These are phyloP conservation scores for Populus simonii DNA, from an alignment of 345 rosid genomes.

Conservation along the genomic window DNA sequence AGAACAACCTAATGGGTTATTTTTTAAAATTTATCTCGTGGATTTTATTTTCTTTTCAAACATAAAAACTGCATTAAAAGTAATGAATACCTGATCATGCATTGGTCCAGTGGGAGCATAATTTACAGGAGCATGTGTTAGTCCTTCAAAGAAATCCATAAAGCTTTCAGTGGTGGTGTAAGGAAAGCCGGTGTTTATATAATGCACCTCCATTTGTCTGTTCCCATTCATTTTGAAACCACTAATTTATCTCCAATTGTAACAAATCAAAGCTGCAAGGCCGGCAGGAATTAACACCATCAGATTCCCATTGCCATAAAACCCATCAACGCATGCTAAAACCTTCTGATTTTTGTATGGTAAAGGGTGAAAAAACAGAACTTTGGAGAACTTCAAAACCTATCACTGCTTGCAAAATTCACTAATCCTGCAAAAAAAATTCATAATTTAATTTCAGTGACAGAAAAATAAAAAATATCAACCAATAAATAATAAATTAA, in stretches of 20 bases:
- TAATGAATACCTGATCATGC: slow-evolving; percentile 47
- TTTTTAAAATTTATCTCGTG: background rate
- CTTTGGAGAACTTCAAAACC: background rate
- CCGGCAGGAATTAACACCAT: background rate
- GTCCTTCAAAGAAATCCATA: slow-evolving; percentile 60
- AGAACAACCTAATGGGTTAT: slow-evolving; percentile 15
- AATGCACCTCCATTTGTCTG: slow-evolving; percentile 56
- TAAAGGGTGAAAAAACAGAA: background rate
- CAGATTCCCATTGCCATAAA: background rate
- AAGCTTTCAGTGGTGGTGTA: slow-evolving; percentile 53
- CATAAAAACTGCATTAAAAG: background rate
- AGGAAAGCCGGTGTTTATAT: slow-evolving; percentile 52
- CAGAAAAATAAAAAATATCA: background rate
- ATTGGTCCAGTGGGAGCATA: slow-evolving; percentile 34
- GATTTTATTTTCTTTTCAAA: background rate
- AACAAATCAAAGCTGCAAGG: slow-evolving; percentile 29
- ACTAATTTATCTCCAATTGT: slow-evolving; percentile 4
- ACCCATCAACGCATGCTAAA: background rate
- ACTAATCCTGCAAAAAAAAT: slow-evolving; percentile 8
- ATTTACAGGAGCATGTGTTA: slow-evolving; percentile 38
- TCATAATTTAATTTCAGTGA: background rate
- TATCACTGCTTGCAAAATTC: slow-evolving; percentile 5
- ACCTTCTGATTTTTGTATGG: background rate
- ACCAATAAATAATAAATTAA: background rate
- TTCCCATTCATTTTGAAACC: slow-evolving; percentile 40